Conservation (phyloP, 129 eudicot species). For the Chrysanthemum lavandulifolium region DNA sequence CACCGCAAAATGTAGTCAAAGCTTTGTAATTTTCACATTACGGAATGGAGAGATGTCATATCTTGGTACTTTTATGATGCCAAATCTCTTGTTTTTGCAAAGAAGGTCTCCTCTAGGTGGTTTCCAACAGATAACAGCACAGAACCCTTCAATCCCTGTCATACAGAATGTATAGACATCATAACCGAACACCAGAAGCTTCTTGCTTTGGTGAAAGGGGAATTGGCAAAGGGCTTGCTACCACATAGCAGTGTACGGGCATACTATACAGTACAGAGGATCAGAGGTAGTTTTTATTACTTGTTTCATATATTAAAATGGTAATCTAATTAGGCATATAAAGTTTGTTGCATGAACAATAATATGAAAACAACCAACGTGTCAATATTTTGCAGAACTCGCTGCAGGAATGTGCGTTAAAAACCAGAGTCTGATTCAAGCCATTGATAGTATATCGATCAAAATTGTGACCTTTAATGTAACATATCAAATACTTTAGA, state of each 20-base stretch:
- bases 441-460: neutral
- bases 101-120: constrained; percentile 52
- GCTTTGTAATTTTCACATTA: constrained; percentile 3
- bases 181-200: constrained; percentile 92
- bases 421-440: constrained; percentile 25
- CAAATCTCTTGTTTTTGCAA: constrained; percentile 26
- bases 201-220: constrained; percentile 83
- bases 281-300: constrained; percentile 49
- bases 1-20: neutral
- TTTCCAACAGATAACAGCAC: constrained; percentile 60
- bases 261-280: constrained; percentile 78
- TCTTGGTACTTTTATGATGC: neutral
- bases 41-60: neutral
- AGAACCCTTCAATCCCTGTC: constrained; percentile 41
- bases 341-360: constrained; percentile 15
- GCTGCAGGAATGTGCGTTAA: constrained; percentile 90
- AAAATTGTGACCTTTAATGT: neutral
- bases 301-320: neutral
- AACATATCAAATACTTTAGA: neutral
- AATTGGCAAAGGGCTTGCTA: constrained; percentile 89
- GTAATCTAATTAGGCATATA: neutral
- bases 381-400: constrained; percentile 56
- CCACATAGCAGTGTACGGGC: constrained; percentile 85
- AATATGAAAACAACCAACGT: neutral
- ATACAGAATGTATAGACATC: constrained; percentile 78